A percentile compares a stretch with the other conserved stretches of the same genome.
These are phyloP conservation scores for Lodderomyces orthopsilosis DNA, from an alignment of 1,139 yeast species.

Conservation along the genomic window DNA sequence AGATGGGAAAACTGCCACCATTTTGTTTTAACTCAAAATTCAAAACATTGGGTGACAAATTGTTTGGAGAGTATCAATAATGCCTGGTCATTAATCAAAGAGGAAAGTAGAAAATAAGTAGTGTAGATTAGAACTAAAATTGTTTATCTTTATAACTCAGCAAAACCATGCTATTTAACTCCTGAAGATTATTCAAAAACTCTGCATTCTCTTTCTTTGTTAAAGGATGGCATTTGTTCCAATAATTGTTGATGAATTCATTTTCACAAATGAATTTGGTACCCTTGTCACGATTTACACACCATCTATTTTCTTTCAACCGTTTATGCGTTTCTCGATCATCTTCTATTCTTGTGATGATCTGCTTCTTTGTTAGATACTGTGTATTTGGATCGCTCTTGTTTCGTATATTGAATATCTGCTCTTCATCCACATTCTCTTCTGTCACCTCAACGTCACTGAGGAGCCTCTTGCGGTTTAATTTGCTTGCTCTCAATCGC, in stretches of 20 bases:
- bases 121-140: conserved; percentile 15
- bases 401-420: conserved; percentile 30
- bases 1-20: conserved; percentile 65
- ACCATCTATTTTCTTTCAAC: conserved; percentile 75
- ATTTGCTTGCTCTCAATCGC: conserved; percentile 51
- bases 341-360: conserved; percentile 76
- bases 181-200: conserved; percentile 46
- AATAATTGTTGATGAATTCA: conserved; percentile 58
- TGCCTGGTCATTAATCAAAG: conserved; percentile 60
- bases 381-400: conserved; percentile 19
- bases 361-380: conserved; percentile 49
- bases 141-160: conserved; percentile 45
- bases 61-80: conserved; percentile 55
- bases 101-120: background rate
- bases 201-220: conserved; percentile 45
- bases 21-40: conserved; percentile 63
- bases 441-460: conserved; percentile 24
- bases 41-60: conserved; percentile 67
- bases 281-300: conserved; percentile 50
- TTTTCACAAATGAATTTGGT: conserved; percentile 37
- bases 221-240: conserved; percentile 50
- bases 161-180: conserved; percentile 50
- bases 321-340: conserved; percentile 83
- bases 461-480: conserved; percentile 41
- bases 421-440: conserved; percentile 27